Base-by-base conservation (phyloP, 2,329 filamentous ascomycete genomes). In the Penicillium sp. region DNA sequence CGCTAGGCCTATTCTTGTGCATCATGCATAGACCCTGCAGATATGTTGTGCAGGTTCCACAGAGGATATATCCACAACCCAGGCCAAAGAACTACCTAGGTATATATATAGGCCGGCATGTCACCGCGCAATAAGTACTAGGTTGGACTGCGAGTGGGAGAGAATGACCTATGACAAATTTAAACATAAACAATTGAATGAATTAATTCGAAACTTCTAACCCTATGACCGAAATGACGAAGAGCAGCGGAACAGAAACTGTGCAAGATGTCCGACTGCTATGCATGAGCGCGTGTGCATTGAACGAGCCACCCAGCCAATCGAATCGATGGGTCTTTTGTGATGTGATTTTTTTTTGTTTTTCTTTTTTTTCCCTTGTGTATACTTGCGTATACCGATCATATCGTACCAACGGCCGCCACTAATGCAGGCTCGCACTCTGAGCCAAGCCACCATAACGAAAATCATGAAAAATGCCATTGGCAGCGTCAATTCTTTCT, bases 201-300 rank as follows among this genome's bases (percentile, higher is more conserved):
- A 54, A 62, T 55, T 62, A 53, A 55, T 57, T 56, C 25, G 44
- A 45, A 10, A 53, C 5, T 42, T 53, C 49, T 57, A 36, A 41
- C 25, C 21, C 48, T 13, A 33, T 44, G 49, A 45, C 42, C 35
- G 49, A 39, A 48, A 42, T 35, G 49, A 53, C 35, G 4, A 35
- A 53, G 27, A 23, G 35, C 35, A 48, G 42, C 33, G 15, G 33
- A 42, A 41, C n/a, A 45, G 33, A 29, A 45, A 53, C 35, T 57
- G 55, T 48, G 49, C 55, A 57, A 53, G 31, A 4, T 43, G 50
- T 36, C 31, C 51, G 31, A 55, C 29, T 55, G 31, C 56, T 13
- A 55, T 38, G 50, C 43, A 44, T 45, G 29, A 35, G 47, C 23
- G 12, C 15, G 38, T 47, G 29, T 55, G 45, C 51, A 55, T 44